Conservation (phyloP, 805 yeast species). For the Priceomyces castillae region DNA sequence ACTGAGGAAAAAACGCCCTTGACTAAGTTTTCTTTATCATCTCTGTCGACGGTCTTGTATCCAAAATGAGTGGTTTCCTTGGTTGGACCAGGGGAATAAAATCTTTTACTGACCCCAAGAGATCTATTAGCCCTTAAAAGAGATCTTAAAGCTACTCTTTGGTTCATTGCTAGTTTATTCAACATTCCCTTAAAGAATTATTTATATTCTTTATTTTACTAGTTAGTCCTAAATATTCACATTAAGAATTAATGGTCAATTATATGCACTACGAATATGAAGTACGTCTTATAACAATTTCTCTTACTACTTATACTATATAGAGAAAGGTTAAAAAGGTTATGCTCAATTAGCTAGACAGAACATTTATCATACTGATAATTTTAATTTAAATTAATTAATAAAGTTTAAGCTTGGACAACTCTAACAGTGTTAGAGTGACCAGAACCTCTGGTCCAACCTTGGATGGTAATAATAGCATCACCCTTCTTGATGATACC, state of each 20-base stretch:
- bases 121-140: conserved; percentile 3
- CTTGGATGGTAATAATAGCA: conserved; percentile 91
- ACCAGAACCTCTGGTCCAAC: conserved; percentile 98
- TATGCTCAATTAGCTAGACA: no score
- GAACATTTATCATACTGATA: no score
- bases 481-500: conserved; percentile 88
- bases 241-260: no score
- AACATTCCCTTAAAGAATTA: background rate
- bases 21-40: conserved; percentile 79
- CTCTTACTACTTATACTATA: no score
- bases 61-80: conserved; percentile 87
- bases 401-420: conserved; percentile 56
- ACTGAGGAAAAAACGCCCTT: conserved; percentile 91
- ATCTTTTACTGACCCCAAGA: conserved; percentile 1
- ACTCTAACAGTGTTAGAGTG: conserved; percentile 98
- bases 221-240: no score
- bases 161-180: conserved; percentile 6
- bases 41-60: conserved; percentile 72
- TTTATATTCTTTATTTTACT: no score
- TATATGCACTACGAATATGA: no score
- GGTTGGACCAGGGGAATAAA: conserved; percentile 7
- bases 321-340: no score
- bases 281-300: no score
- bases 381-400: no score
- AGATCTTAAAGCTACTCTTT: conserved; percentile 6